Evolutionary conservation across 345 rosid genomes (phyloP).

Genomic region (Eucalyptus coolabah): DNA sequence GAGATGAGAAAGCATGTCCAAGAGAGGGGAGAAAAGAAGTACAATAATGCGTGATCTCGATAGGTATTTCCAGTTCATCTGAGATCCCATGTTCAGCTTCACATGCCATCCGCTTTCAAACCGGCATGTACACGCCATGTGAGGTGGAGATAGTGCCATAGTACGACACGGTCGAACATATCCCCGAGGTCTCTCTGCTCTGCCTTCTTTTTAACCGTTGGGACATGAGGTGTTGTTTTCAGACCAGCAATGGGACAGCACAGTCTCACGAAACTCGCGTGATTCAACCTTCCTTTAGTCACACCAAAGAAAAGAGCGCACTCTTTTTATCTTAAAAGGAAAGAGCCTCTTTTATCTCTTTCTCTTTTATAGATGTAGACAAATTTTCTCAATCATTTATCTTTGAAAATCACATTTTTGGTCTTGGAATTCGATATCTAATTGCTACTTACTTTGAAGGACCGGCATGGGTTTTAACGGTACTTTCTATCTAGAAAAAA

Average conservation of each 20-base stretch:
- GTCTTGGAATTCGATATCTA: background rate
- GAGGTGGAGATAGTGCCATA: background rate
- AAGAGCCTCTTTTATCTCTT: background rate
- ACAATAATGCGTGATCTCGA: slow-evolving; percentile 62
- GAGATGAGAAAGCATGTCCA: background rate
- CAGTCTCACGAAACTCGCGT: background rate
- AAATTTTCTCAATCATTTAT: background rate
- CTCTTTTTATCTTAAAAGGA: background rate
- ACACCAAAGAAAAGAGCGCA: background rate
- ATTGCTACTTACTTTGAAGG: background rate
- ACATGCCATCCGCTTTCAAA: background rate
- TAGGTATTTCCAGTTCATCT: slow-evolving; percentile 46
- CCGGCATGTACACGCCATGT: background rate
- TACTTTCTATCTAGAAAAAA: background rate
- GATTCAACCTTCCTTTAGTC: background rate
- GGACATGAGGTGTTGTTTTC: background rate
- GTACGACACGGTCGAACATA: background rate
- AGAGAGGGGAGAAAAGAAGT: slow-evolving; percentile 15
- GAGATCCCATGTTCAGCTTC: background rate
- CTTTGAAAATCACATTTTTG: background rate
- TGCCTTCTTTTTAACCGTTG: background rate
- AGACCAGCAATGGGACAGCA: background rate
- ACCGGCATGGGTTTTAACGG: background rate
- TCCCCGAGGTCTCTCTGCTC: background rate
- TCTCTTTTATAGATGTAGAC: background rate